phyloP scores from a whole-genome alignment of 352 stramenopile genomes.

The Globisporangium parvum region DNA sequence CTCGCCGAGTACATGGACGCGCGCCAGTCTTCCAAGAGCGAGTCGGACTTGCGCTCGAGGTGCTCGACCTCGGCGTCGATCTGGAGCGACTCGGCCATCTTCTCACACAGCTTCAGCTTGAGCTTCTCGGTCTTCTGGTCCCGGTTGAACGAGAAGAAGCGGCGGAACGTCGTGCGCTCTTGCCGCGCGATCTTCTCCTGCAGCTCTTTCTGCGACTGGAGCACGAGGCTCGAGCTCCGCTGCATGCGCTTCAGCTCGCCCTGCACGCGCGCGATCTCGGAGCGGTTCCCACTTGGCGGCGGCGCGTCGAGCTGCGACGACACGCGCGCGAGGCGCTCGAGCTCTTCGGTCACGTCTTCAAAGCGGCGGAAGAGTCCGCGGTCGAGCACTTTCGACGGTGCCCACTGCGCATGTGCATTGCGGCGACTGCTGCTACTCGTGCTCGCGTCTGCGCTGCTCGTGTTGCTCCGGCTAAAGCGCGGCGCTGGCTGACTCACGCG shows the following conservation, averaged over 20 bases:
- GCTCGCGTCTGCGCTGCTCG: background rate
- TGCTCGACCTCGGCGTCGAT: conserved; percentile 48
- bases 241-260: conserved; percentile 33
- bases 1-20: conserved; percentile 22
- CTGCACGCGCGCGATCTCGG: conserved; percentile 36
- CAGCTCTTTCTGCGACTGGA: conserved; percentile 55
- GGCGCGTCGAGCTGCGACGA: conserved; percentile 18
- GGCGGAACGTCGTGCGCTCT: conserved; percentile 42
- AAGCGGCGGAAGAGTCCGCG: conserved; percentile 52
- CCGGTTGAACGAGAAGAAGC: conserved; percentile 51
- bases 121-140: conserved; percentile 42
- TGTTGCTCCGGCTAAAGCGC: conserved; percentile 3
- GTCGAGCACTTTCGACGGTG: conserved; percentile 24
- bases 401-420: conserved; percentile 3
- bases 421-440: background rate
- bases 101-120: conserved; percentile 48
- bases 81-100: conserved; percentile 43
- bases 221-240: conserved; percentile 30
- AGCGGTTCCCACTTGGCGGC: conserved; percentile 13
- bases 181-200: conserved; percentile 64
- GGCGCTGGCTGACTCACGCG: background rate
- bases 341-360: conserved; percentile 43
- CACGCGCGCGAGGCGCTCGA: conserved; percentile 32
- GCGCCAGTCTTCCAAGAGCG: conserved; percentile 40
- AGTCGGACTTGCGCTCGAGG: conserved; percentile 51